phyloP scores from a whole-genome alignment of 352 stramenopile genomes.

The Aphanomyces stellatus region DNA sequence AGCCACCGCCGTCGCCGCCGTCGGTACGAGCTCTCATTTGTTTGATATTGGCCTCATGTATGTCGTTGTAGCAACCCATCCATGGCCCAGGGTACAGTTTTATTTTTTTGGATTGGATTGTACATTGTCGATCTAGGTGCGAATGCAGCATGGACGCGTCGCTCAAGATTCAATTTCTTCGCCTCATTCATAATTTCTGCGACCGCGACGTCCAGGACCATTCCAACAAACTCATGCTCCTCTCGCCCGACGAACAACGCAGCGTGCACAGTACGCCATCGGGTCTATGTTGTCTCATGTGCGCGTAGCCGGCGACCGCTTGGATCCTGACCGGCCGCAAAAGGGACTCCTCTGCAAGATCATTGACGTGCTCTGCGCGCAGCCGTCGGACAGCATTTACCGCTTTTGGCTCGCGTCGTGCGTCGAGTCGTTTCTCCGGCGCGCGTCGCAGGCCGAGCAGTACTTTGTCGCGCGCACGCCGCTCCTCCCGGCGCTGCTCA shows the following conservation, averaged over 20 bases:
- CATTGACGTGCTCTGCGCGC: slow-evolving; percentile 80
- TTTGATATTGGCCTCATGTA: background rate
- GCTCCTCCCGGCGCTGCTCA: slow-evolving; percentile 79
- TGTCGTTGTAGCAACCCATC: slow-evolving; percentile 22
- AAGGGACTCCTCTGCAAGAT: slow-evolving; percentile 89
- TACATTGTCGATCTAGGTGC: slow-evolving; percentile 35
- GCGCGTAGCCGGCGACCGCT: background rate
- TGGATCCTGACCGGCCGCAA: slow-evolving; percentile 53
- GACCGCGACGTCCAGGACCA: slow-evolving; percentile 89
- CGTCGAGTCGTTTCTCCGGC: slow-evolving; percentile 92
- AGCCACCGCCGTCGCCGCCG: slow-evolving; percentile 30
- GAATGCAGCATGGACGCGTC: slow-evolving; percentile 93
- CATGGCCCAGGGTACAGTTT: slow-evolving; percentile 42
- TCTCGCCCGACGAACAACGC: slow-evolving; percentile 50
- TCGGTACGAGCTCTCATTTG: background rate
- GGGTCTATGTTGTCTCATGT: background rate
- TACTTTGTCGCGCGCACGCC: slow-evolving; percentile 86
- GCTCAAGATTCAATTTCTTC: slow-evolving; percentile 93
- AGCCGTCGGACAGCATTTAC: slow-evolving; percentile 91
- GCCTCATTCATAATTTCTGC: slow-evolving; percentile 95
- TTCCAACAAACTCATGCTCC: slow-evolving; percentile 66
- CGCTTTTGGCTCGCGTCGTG: slow-evolving; percentile 95
- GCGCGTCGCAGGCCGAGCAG: slow-evolving; percentile 75
- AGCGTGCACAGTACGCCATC: slow-evolving; percentile 1
- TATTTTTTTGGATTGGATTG: background rate